A percentile compares a stretch with the other conserved stretches of the same genome.
phyloP scores from a whole-genome alignment of 225 moss, liverwort and hornwort species.

The Marchantia polymorpha region DNA sequence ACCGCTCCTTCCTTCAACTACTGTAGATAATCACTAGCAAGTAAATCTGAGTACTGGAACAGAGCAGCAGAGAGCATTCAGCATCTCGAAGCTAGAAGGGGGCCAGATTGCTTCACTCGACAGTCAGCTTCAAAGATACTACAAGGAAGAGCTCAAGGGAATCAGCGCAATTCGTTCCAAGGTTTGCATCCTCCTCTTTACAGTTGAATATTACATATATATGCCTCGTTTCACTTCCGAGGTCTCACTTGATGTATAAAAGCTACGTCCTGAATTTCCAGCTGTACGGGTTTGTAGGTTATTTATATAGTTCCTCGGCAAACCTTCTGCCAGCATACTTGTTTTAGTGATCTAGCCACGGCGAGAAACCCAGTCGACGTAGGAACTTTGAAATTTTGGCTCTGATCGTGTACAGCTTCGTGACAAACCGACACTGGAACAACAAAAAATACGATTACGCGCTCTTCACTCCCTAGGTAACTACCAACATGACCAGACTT shows the following conservation, averaged over 20 bases:
- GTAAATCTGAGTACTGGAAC: background rate
- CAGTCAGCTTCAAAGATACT: constrained; percentile 37
- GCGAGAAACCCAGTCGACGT: background rate
- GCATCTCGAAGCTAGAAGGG: constrained; percentile 30
- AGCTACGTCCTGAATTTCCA: no score
- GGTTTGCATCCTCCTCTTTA: constrained; percentile 10
- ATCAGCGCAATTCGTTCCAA: constrained; percentile 27
- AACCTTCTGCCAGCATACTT: no score
- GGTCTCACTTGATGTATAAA: background rate
- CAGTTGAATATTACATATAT: background rate
- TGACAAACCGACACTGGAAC: constrained; percentile 45
- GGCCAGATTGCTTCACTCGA: constrained; percentile 20
- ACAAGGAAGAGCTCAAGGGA: constrained; percentile 32
- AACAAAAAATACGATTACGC: constrained; percentile 39
- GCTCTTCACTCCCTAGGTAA: constrained; percentile 35
- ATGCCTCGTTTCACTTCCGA: background rate
- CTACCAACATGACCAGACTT: constrained; percentile 24
- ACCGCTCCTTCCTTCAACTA: background rate
- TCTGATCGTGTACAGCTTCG: constrained; percentile 14
- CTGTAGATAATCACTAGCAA: background rate
- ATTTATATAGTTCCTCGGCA: no score
- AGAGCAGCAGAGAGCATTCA: constrained; percentile 27
- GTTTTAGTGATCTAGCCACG: background rate
- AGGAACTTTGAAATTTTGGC: background rate
- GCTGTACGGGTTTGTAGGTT: no score